Evolutionary conservation across 805 yeast genomes (phyloP).

Genomic region (Pichia thaimueangensis): DNA sequence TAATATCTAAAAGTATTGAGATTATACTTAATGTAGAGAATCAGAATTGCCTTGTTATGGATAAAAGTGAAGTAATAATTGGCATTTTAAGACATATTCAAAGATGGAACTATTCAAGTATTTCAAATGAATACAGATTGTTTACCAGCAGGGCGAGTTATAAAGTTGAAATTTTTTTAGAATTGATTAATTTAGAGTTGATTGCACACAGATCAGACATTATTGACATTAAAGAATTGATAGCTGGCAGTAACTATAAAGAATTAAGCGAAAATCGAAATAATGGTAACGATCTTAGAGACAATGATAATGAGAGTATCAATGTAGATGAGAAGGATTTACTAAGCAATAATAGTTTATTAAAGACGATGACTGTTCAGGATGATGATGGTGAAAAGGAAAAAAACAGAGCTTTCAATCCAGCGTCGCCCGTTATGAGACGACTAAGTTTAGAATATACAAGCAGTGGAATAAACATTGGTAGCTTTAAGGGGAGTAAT

Average conservation of each 20-base stretch:
- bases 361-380: slow-evolving; percentile 6
- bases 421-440: slow-evolving; percentile 3
- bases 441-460: slow-evolving; percentile 3
- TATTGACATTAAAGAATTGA: background rate
- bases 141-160: slow-evolving; percentile 69
- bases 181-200: slow-evolving; percentile 54
- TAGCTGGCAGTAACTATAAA: too few species aligned
- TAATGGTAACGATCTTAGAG: background rate
- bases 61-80: slow-evolving; percentile 69
- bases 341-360: too few species aligned
- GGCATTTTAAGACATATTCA: slow-evolving; percentile 79
- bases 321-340: background rate
- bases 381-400: background rate
- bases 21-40: slow-evolving; percentile 54
- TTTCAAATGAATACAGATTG: slow-evolving; percentile 77
- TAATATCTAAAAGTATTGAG: slow-evolving; percentile 61
- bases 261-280: too few species aligned
- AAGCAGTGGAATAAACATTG: too few species aligned
- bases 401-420: background rate
- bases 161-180: slow-evolving; percentile 76
- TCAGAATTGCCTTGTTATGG: slow-evolving; percentile 70
- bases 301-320: background rate
- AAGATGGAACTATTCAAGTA: slow-evolving; percentile 82
- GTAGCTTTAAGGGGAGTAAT: too few species aligned
- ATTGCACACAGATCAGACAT: slow-evolving; percentile 32